phyloP scores from a whole-genome alignment of 1,139 yeast genomes.

The Scheffersomyces titani region DNA sequence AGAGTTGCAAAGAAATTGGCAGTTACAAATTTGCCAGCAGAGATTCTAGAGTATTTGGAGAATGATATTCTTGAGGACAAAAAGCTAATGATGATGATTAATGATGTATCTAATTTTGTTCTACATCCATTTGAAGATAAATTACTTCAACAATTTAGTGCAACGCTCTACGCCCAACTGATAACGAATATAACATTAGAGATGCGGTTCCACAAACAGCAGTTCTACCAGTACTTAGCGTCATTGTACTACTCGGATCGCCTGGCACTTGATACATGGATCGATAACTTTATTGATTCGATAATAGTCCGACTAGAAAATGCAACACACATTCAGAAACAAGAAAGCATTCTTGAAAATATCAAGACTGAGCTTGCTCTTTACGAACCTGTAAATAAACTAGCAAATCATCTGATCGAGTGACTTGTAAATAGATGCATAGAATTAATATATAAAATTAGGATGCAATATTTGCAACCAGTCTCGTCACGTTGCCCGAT shows the following conservation, averaged over 20 bases:
- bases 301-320: constrained; percentile 4
- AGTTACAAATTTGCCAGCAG: not conserved
- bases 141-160: constrained; percentile 7
- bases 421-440: not conserved
- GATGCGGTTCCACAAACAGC: constrained; percentile 15
- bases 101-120: constrained; percentile 8
- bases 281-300: constrained; percentile 12
- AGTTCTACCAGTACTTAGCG: constrained; percentile 26
- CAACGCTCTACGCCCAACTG: constrained; percentile 4
- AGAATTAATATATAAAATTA: not conserved
- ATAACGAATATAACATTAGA: constrained; percentile 14
- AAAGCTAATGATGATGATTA: constrained; percentile 16
- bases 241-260: constrained; percentile 13
- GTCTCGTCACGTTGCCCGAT: constrained; percentile 1
- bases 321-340: not conserved
- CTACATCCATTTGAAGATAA: constrained; percentile 10
- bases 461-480: not conserved
- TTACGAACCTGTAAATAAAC: not conserved
- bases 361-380: not conserved
- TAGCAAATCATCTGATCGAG: not conserved
- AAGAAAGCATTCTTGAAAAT: not conserved
- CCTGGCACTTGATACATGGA: constrained; percentile 16
- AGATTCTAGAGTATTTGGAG: not conserved
- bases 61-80: constrained; percentile 12
- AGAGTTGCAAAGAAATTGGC: constrained; percentile 10